Evolutionary conservation across 1,139 yeast species (phyloP), one percentile per base, ranked within the genome.

Genomic region (Candida pseudoviswanathii): DNA sequence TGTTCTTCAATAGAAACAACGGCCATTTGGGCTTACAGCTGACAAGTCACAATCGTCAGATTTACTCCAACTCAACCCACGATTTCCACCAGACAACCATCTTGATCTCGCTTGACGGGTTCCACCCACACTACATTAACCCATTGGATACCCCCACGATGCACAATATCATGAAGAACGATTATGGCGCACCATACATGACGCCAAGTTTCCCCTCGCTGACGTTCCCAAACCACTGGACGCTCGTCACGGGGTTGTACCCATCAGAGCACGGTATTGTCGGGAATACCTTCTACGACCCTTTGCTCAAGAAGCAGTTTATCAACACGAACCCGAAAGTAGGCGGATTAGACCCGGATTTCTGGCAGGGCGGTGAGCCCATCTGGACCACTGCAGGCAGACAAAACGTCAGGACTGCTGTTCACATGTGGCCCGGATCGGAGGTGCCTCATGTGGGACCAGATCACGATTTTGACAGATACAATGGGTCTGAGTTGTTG

Each of bases 341-440:
- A 44, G 86, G 91, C 4, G 73, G 84, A 1, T 68, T 81, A 44
- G 78, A 78, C 47, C 83, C 85, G 0, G 80, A 75, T 30, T 88
- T 89, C 72, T 89, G 96, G 96, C 65, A 59, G 45, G 94, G 95
- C 7, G 96, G 96, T 30, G 95, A 89, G 62, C 96, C 97, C 0
- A 65, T 91, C 27, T 91, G 97, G 97, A 71, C 76, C 42, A 88
- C 96, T 0, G 91, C 95, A 0, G 72, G 73, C 26, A 65, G 65
- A n/a, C 88, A 86, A 53, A 85, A 84, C 1, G 78, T 88, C 4
- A 73, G 73, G 10, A 72, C 87, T 2, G 96, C 95, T 0, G 85
- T 89, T n/a, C 96, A 91, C 64, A 90, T 91, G 96, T 91, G 96
- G 96, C 97, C 97, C 0, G 96, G 97, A 0, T 84, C 91, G 53